Evolutionary conservation across 2,329 filamentous ascomycete genomes (phyloP).

Genomic region (Tolypocladium sp.): DNA sequence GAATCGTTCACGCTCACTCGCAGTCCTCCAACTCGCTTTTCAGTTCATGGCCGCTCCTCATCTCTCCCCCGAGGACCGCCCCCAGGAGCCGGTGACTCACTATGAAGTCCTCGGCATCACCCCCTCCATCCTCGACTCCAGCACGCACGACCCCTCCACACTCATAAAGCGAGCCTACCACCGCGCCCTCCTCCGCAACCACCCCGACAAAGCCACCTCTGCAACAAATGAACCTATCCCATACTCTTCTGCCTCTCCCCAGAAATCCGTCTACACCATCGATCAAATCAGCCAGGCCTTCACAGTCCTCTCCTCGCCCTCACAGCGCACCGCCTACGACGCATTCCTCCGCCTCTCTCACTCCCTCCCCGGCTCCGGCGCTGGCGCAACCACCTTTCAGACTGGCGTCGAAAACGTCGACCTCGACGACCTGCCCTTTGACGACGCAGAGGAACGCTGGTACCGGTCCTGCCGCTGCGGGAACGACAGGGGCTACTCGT

Average conservation of each 20-base stretch:
- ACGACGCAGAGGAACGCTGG: conserved; percentile 41
- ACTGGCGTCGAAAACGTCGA: conserved; percentile 56
- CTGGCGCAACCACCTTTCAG: conserved; percentile 27
- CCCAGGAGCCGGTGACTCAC: conserved; percentile 31
- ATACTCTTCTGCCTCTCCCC: neutral
- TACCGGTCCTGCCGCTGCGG: conserved; percentile 54
- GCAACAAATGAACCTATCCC: conserved; percentile 3
- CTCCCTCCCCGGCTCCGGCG: conserved; percentile 5
- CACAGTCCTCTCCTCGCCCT: conserved; percentile 41
- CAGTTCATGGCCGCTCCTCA: conserved; percentile 1
- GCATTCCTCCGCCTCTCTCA: conserved; percentile 29
- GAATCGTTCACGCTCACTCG: neutral
- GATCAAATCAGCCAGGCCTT: conserved; percentile 57
- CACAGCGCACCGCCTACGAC: conserved; percentile 45
- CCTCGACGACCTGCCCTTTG: conserved; percentile 52
- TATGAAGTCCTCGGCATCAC: conserved; percentile 53
- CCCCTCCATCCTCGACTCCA: conserved; percentile 32
- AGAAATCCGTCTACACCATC: conserved; percentile 34
- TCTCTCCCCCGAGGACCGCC: conserved; percentile 3
- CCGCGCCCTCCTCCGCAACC: conserved; percentile 54
- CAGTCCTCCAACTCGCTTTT: neutral
- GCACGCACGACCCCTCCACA: conserved; percentile 30
- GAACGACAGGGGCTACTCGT: conserved; percentile 49
- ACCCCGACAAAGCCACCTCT: conserved; percentile 47
- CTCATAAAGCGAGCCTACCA: conserved; percentile 56